Evolutionary conservation across 2,329 filamentous ascomycete species (phyloP), one percentile per base, ranked within the genome.

Genomic region (Didymella pinodella): DNA sequence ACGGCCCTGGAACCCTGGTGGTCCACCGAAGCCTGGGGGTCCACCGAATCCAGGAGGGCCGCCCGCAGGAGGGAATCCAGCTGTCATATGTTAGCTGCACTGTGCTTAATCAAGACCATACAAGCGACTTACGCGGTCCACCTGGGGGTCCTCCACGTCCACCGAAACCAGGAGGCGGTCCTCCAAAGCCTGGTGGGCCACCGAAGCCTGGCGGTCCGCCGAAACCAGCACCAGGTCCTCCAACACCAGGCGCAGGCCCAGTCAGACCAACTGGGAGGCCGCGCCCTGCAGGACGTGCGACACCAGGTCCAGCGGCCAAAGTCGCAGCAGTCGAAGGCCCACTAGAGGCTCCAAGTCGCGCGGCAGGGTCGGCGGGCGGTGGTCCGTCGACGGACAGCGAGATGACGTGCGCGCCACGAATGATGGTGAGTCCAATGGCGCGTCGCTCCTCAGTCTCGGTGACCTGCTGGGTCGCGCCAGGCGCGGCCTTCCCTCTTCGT

Each of bases 391-490:
- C 93, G 8, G 94, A 96, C 62, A 96, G 87, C 22, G 93, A 97
- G 64, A 99, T 91, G 63, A 99, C 95, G 69, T 97, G 91, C 57
- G 93, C 92, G 72, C 95, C 95, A 72, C 95, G 92, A 64, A 99
- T 87, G 70, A 99, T 99, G 18, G 92, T 93, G 65, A 99, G 85
- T 57, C 95, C 95, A 34, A 99, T 87, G n/a, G 93, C 96, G 73
- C 95, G 90, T 85, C 98, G 98, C 82, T 98, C 95, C 81, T 99
- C 94, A 14, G 90, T 88, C 81, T 97, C 93, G 69, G 96, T 85
- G 48, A 90, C 86, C 53, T 80, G 77, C 74, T 90, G 86, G 48
- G 85, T 78, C 50, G 86, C 82, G 67, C 87, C 85, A 55, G 88
- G 86, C 43, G 90, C 87, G 52, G 86, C 82, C 82, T 95, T 96